These are phyloP conservation scores for Mortierella sp. DNA, from an alignment of 371 early-diverging fungal genomes.

Conservation along the genomic window DNA sequence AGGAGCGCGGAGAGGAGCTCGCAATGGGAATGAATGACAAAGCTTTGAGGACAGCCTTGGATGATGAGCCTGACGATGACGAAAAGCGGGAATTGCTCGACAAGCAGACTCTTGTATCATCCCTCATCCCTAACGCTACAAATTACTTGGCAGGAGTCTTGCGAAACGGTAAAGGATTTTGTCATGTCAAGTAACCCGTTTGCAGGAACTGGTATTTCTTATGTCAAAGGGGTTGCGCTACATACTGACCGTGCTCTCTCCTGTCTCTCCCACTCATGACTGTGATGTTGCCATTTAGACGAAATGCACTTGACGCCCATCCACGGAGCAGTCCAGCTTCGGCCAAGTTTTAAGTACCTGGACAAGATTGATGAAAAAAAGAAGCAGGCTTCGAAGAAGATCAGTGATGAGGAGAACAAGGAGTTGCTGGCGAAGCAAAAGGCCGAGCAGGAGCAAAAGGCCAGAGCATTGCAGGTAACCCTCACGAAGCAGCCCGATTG, in stretches of 20 bases:
- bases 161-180: conserved; percentile 68
- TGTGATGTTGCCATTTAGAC: conserved; percentile 55
- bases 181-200: background rate
- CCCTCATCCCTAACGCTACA: conserved; percentile 81
- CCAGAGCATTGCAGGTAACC: conserved; percentile 70
- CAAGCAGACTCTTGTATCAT: conserved; percentile 82
- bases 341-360: conserved; percentile 88
- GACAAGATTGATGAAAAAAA: conserved; percentile 91
- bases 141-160: conserved; percentile 86
- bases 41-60: conserved; percentile 77
- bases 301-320: conserved; percentile 90
- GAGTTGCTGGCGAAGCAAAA: conserved; percentile 66
- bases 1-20: conserved; percentile 83
- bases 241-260: background rate
- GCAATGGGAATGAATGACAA: conserved; percentile 84
- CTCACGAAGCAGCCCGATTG: background rate
- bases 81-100: conserved; percentile 76
- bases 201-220: background rate
- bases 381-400: conserved; percentile 77
- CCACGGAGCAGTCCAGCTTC: conserved; percentile 79
- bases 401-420: conserved; percentile 78
- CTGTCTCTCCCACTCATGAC: background rate
- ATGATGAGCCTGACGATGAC: conserved; percentile 67
- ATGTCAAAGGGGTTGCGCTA: no score
- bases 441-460: conserved; percentile 63